These are phyloP conservation scores for Pinus tabuliformis DNA, from an alignment of 75 land plant genomes.

Conservation along the genomic window DNA sequence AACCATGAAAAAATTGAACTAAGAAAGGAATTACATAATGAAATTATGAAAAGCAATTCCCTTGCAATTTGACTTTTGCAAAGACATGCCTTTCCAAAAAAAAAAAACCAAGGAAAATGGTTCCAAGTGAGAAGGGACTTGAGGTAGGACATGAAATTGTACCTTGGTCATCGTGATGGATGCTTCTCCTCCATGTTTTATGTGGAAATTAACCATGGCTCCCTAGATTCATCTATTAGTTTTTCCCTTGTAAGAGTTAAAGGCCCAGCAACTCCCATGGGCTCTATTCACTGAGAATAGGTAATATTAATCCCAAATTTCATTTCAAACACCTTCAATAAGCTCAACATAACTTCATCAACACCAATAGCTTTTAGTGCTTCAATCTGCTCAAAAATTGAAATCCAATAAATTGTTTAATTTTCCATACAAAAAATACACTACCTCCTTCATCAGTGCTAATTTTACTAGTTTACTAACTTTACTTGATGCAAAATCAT, in stretches of 20 bases:
- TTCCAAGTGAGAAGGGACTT: background rate
- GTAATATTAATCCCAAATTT: constrained; percentile 85
- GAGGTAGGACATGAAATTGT: background rate
- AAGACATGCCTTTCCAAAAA: too few species aligned
- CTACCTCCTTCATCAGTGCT: too few species aligned
- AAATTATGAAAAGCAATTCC: background rate
- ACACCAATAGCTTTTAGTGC: constrained; percentile 83
- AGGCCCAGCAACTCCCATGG: constrained; percentile 96
- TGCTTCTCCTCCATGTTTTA: constrained; percentile 87
- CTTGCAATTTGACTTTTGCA: background rate
- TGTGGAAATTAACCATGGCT: constrained; percentile 86
- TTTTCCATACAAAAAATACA: background rate
- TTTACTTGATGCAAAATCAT: constrained; percentile 94
- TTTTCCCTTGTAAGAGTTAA: constrained; percentile 86
- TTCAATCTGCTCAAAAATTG: constrained; percentile 58
- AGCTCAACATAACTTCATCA: constrained; percentile 88
- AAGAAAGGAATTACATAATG: background rate
- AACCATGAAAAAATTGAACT: background rate
- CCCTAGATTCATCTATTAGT: constrained; percentile 73
- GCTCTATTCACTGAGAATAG: constrained; percentile 90
- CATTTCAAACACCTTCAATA: constrained; percentile 80
- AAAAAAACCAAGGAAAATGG: background rate
- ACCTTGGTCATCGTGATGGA: constrained; percentile 98
- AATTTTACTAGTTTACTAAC: background rate
- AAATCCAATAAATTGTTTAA: background rate